Percentiles rank a stretch among this genome's conserved stretches.
Evolutionary conservation across 805 yeast genomes (phyloP).

Genomic region (Kregervanrija pseudodelftensis): DNA sequence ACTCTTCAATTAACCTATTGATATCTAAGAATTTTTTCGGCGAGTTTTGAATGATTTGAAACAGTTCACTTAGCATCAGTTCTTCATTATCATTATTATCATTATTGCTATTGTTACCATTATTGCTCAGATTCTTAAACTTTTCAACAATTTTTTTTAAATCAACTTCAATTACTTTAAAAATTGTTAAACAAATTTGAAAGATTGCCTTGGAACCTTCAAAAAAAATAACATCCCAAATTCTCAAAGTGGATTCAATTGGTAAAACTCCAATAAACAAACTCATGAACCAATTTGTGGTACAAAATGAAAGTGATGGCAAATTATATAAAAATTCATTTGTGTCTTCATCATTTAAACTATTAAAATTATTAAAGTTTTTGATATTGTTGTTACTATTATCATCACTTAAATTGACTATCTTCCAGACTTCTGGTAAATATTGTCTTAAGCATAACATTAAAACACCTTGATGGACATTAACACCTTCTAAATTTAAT

Average conservation of each 20-base stretch:
- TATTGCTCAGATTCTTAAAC: background rate
- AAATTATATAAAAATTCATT: slow-evolving; percentile 57
- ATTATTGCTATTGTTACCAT: slow-evolving; percentile 1
- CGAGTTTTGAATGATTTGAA: slow-evolving; percentile 76
- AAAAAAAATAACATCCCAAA: slow-evolving; percentile 93
- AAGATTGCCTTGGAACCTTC: slow-evolving; percentile 87
- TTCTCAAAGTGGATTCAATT: slow-evolving; percentile 75
- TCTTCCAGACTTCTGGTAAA: slow-evolving; percentile 72
- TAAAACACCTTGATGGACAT: slow-evolving; percentile 88
- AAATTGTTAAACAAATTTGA: slow-evolving; percentile 71
- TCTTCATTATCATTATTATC: slow-evolving; percentile 20
- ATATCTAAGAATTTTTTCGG: slow-evolving; percentile 73
- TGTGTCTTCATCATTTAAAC: slow-evolving; percentile 22
- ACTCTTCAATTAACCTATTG: slow-evolving; percentile 57
- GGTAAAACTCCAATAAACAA: slow-evolving; percentile 89
- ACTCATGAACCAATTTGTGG: slow-evolving; percentile 98
- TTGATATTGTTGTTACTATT: background rate
- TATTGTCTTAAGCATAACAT: slow-evolving; percentile 82
- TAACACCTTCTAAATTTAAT: slow-evolving; percentile 85
- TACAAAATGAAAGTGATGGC: slow-evolving; percentile 88
- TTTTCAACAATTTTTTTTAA: slow-evolving; percentile 25
- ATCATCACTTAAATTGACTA: slow-evolving; percentile 28
- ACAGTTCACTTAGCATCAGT: slow-evolving; percentile 35
- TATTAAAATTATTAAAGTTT: slow-evolving; percentile 27
- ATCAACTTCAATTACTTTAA: slow-evolving; percentile 67